Evolutionary conservation across 2,329 filamentous ascomycete species (phyloP).

Genomic region (Fusarium sp.): DNA sequence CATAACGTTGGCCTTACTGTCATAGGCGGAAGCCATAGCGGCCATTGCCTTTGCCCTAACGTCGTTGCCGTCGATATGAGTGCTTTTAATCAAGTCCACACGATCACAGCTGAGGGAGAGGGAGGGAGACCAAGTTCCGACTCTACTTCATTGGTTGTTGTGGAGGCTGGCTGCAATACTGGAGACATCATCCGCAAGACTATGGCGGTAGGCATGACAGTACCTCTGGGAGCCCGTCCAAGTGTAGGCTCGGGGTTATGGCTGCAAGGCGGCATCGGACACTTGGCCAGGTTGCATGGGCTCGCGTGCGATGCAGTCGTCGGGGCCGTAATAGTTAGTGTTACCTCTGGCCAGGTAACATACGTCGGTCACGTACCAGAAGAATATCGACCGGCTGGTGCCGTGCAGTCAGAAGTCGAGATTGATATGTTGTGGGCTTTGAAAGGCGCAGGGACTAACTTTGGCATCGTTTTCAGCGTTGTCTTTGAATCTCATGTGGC

Average conservation of each 20-base stretch:
- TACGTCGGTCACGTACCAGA: constrained; percentile 65
- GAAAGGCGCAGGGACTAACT: constrained; percentile 70
- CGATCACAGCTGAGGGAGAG: constrained; percentile 47
- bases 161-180: constrained; percentile 66
- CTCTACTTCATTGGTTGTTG: constrained; percentile 58
- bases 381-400: constrained; percentile 55
- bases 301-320: constrained; percentile 70
- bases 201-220: constrained; percentile 62
- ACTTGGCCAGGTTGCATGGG: constrained; percentile 66
- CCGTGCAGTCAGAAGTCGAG: constrained; percentile 61
- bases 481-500: constrained; percentile 61
- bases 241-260: constrained; percentile 73
- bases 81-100: constrained; percentile 63
- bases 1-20: constrained; percentile 61
- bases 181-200: constrained; percentile 64
- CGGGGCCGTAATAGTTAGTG: constrained; percentile 69
- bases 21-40: constrained; percentile 70
- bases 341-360: constrained; percentile 60
- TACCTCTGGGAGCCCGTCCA: constrained; percentile 71
- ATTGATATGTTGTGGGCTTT: constrained; percentile 68
- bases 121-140: no score
- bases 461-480: constrained; percentile 68
- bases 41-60: constrained; percentile 66
- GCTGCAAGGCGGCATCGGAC: constrained; percentile 74
- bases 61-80: constrained; percentile 70